These are phyloP conservation scores for Trichosporon ovoides DNA, from an alignment of 1,284 basidiomycete species.

Conservation along the genomic window DNA sequence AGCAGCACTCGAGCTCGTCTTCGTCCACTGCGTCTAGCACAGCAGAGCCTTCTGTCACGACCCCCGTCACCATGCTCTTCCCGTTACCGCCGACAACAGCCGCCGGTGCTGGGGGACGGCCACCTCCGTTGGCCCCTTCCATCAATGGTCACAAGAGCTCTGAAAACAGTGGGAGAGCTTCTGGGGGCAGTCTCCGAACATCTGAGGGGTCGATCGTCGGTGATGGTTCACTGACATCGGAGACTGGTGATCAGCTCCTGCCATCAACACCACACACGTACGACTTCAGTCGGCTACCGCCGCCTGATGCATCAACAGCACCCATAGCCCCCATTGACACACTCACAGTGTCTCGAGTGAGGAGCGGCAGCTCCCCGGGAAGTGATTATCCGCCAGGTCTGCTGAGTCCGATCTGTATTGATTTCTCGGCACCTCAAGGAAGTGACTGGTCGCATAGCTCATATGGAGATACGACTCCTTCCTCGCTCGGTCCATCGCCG, in stretches of 20 bases:
- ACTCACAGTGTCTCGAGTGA: not conserved
- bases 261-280: not conserved
- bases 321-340: not conserved
- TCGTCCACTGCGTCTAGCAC: not conserved
- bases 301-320: not conserved
- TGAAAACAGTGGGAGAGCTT: too few species aligned
- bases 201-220: not conserved
- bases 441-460: not conserved
- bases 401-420: not conserved
- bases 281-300: not conserved
- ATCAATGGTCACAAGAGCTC: not conserved
- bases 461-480: not conserved
- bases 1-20: not conserved
- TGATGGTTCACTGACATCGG: constrained; percentile 1
- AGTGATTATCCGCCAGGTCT: not conserved
- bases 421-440: not conserved
- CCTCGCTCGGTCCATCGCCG: not conserved
- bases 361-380: not conserved
- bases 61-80: not conserved
- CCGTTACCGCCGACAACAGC: not conserved
- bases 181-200: not conserved
- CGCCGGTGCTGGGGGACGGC: not conserved
- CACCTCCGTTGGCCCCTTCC: not conserved
- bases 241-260: not conserved
- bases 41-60: not conserved